Evolutionary conservation across 2,329 filamentous ascomycete genomes (phyloP).

Genomic region (Hypoxylon sp.): DNA sequence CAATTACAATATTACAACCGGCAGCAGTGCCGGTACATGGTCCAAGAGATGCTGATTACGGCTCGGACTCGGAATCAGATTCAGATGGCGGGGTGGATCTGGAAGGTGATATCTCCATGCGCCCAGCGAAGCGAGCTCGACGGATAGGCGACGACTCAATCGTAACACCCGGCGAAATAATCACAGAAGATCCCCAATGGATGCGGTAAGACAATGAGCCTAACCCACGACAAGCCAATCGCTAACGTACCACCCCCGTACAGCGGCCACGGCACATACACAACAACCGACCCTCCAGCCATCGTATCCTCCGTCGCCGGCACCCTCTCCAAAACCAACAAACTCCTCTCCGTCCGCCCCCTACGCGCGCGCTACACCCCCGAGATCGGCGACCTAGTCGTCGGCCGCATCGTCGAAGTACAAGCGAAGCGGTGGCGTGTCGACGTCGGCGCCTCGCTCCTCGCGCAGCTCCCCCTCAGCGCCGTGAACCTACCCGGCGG

Average conservation of each 20-base stretch:
- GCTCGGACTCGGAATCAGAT: slow-evolving; percentile 57
- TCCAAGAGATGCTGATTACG: slow-evolving; percentile 32
- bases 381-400: slow-evolving; percentile 95
- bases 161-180: slow-evolving; percentile 89
- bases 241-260: slow-evolving; percentile 25
- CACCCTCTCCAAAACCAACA: slow-evolving; percentile 93
- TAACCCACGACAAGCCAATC: slow-evolving; percentile 12
- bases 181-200: slow-evolving; percentile 95
- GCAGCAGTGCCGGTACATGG: slow-evolving; percentile 41
- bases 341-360: slow-evolving; percentile 91
- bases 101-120: slow-evolving; percentile 61
- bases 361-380: slow-evolving; percentile 94
- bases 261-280: slow-evolving; percentile 94
- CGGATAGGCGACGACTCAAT: slow-evolving; percentile 65
- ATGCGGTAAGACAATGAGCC: slow-evolving; percentile 74
- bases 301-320: slow-evolving; percentile 94
- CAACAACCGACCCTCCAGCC: slow-evolving; percentile 71
- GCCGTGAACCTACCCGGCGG: slow-evolving; percentile 96
- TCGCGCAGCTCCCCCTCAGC: slow-evolving; percentile 86
- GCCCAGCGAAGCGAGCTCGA: slow-evolving; percentile 58
- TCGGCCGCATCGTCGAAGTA: slow-evolving; percentile 95
- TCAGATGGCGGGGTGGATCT: slow-evolving; percentile 64
- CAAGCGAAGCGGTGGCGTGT: slow-evolving; percentile 94
- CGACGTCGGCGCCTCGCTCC: slow-evolving; percentile 88
- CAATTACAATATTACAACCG: slow-evolving; percentile 56